Evolutionary conservation across 306 rosid species (phyloP).

Genomic region (Boehmeria nivea): DNA sequence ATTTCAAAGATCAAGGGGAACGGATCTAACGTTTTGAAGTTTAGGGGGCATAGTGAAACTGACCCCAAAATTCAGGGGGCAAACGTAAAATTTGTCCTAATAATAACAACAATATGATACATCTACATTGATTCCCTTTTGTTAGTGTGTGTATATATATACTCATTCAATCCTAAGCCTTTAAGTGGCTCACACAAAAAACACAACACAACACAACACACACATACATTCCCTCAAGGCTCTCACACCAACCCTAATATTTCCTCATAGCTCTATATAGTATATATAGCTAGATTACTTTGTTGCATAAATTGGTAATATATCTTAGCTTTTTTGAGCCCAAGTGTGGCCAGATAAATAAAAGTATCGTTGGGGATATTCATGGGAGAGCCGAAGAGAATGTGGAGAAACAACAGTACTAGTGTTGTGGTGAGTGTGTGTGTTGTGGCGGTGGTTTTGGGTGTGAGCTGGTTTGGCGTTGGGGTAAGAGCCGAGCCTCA

Average conservation of each 20-base stretch:
- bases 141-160: slow-evolving; percentile 1
- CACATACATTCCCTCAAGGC: neutral
- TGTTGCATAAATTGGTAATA: too few relatives aligned
- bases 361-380: neutral
- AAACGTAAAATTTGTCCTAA: too few relatives aligned
- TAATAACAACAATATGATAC: too few relatives aligned
- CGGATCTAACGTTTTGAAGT: too few relatives aligned
- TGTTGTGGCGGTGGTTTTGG: slow-evolving; percentile 20
- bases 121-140: slow-evolving; percentile 5
- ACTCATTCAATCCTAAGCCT: neutral
- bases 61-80: too few relatives aligned
- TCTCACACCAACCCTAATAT: neutral
- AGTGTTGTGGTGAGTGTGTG: neutral
- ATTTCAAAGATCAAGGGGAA: too few relatives aligned
- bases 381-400: slow-evolving; percentile 4
- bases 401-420: slow-evolving; percentile 6
- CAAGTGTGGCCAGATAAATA: too few relatives aligned
- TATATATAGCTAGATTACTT: neutral
- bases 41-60: too few relatives aligned
- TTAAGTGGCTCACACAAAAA: slow-evolving; percentile 22
- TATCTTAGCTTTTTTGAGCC: too few relatives aligned
- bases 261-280: neutral
- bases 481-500: slow-evolving; percentile 43
- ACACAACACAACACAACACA: neutral
- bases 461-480: slow-evolving; percentile 25